Evolutionary conservation across 2,329 filamentous ascomycete species (phyloP).

Genomic region (Colletotrichum euphorbiae): DNA sequence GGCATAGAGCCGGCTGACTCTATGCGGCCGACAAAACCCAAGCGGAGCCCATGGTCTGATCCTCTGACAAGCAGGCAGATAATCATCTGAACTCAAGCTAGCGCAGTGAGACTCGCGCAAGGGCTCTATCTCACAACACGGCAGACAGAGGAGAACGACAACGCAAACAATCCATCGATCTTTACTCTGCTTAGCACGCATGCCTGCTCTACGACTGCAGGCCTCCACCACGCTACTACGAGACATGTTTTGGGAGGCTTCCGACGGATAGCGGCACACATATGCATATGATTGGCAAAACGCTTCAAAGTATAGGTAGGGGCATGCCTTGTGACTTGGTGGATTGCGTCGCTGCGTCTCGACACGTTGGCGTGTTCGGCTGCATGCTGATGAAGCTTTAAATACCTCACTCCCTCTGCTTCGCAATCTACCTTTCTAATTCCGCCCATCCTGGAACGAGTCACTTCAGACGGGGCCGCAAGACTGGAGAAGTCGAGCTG

Average conservation of each 20-base stretch:
- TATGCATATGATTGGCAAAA: conserved; percentile 27
- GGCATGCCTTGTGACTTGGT: conserved; percentile 17
- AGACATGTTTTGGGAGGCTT: conserved; percentile 18
- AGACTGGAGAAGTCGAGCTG: neutral
- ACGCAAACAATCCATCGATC: conserved; percentile 14
- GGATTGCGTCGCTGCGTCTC: conserved; percentile 27
- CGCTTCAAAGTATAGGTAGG: conserved; percentile 22
- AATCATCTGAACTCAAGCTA: conserved; percentile 28
- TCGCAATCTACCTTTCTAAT: neutral
- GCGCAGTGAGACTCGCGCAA: conserved; percentile 27
- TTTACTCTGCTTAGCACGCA: conserved; percentile 20
- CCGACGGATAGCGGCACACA: conserved; percentile 34
- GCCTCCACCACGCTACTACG: conserved; percentile 24
- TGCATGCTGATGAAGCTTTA: conserved; percentile 37
- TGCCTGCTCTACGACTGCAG: conserved; percentile 7
- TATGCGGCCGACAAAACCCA: conserved; percentile 31
- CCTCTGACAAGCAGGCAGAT: conserved; percentile 18
- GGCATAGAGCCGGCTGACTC: conserved; percentile 22
- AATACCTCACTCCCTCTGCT: conserved; percentile 24
- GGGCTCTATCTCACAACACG: conserved; percentile 14
- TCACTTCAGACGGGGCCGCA: neutral
- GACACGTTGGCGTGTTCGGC: conserved; percentile 35
- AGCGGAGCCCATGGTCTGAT: conserved; percentile 39
- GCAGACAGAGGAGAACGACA: neutral
- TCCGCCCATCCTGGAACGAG: conserved; percentile 6